These are phyloP conservation scores for Blastocystis sp. DNA, from an alignment of 352 stramenopile genomes.

Conservation along the genomic window DNA sequence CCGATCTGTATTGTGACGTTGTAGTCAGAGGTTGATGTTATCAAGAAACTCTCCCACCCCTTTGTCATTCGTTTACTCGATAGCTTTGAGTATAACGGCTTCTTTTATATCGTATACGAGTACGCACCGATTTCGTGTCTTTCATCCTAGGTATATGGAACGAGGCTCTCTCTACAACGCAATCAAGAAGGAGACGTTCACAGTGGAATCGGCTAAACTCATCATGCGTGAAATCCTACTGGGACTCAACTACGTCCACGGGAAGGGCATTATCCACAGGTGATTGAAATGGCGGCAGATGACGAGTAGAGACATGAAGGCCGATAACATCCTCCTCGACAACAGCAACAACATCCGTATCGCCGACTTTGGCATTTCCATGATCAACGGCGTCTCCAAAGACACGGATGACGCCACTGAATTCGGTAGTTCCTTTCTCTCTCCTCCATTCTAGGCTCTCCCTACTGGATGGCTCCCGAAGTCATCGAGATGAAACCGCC, in stretches of 20 bases:
- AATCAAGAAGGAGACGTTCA: constrained; percentile 75
- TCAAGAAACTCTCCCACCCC: constrained; percentile 17
- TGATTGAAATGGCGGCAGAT: neutral
- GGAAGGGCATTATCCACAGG: constrained; percentile 46
- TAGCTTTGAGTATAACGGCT: constrained; percentile 6
- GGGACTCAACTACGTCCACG: constrained; percentile 23
- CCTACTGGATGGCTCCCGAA: constrained; percentile 95
- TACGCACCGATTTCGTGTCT: neutral
- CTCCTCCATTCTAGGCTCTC: constrained; percentile 87
- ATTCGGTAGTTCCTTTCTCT: constrained; percentile 80
- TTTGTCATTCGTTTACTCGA: constrained; percentile 53
- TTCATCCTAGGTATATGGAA: constrained; percentile 78
- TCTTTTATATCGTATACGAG: constrained; percentile 52
- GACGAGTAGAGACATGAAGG: constrained; percentile 42
- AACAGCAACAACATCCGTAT: constrained; percentile 31
- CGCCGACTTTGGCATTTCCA: constrained; percentile 50
- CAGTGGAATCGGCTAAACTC: neutral
- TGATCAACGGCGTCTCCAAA: neutral
- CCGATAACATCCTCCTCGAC: constrained; percentile 52
- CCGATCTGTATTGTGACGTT: neutral
- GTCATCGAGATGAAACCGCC: constrained; percentile 80
- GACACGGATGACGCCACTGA: constrained; percentile 69
- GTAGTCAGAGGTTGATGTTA: constrained; percentile 23
- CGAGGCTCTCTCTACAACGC: constrained; percentile 84
- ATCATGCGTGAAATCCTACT: constrained; percentile 49